Base-by-base conservation (phyloP, 768 basidiomycete genomes). In the Suillus variegatus region DNA sequence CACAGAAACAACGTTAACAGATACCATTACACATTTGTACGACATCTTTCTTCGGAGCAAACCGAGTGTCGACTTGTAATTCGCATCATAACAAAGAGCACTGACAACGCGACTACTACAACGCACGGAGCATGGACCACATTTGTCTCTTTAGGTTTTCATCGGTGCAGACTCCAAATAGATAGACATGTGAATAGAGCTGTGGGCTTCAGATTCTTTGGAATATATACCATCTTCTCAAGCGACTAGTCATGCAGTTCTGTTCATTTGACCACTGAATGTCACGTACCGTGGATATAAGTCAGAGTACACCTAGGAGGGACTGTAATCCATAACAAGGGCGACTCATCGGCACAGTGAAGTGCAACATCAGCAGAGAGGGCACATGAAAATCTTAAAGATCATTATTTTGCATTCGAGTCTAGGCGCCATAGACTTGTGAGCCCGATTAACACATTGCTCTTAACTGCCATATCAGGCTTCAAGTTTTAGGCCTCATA, bases 281-380 rank as follows among this genome's bases (percentile, higher is more conserved):
- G 32, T 9, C 25, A 58, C 22, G 40, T 25, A 41, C 57, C n/a
- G 22, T 58, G 56, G 14, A 38, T 56, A n/a, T 7, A 22, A 22
- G 22, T 40, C 2, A 35, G 9, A 12, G 13, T 20, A 6, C 68
- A 89, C 86, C 55, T 36, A n/a, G 13, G 55, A 56, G 12, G 25
- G 16, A 57, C n/a, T 12, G 25, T 16, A 58, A 58, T 25, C 25
- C 18, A 18, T 41, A 25, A 41, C 6, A 43, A 60, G 10, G 3
- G 25, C 28, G 18, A 32, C 18, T 18, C 18, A 60, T 41, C 12
- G 57, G 41, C 10, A 60, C 12, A 25, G 22, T 6, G 4, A 40
- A 9, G 25, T 13, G 25, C 22, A 43, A 43, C 12, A 6, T 43
- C 41, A 32, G 9, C 25, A 22, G 38, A 16, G 13, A 25, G 18